phyloP scores from a whole-genome alignment of 129 eudicot genomes.

The Centella asiatica region DNA sequence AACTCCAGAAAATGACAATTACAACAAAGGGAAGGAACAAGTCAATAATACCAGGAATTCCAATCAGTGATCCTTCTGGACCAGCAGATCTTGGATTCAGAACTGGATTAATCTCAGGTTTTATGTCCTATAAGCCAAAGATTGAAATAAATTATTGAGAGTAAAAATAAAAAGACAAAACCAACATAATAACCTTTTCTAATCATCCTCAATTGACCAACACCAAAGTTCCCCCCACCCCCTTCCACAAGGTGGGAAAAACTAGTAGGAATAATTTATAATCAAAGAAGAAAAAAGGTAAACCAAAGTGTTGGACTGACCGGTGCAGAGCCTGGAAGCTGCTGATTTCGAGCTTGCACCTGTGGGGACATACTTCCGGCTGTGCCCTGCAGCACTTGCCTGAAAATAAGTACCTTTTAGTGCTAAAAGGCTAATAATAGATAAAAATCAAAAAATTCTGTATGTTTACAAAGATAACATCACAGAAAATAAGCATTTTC shows the following conservation, averaged over 20 bases:
- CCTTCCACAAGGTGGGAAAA: not conserved
- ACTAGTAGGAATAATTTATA: too few relatives aligned
- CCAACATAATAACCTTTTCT: not conserved
- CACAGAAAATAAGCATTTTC: not conserved
- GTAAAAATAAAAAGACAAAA: too few relatives aligned
- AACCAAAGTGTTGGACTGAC: slow-evolving; percentile 34
- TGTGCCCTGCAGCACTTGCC: slow-evolving; percentile 88
- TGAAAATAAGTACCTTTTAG: slow-evolving; percentile 20
- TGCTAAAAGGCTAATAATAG: not conserved
- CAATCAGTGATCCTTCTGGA: slow-evolving; percentile 83
- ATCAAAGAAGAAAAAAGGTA: not conserved
- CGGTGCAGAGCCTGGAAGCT: slow-evolving; percentile 75
- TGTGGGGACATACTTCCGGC: slow-evolving; percentile 89
- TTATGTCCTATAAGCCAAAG: slow-evolving; percentile 57
- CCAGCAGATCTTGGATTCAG: slow-evolving; percentile 79
- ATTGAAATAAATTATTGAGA: not conserved
- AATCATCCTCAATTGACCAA: not conserved
- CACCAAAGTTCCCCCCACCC: too few relatives aligned
- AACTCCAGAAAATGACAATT: not conserved
- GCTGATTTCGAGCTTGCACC: slow-evolving; percentile 81
- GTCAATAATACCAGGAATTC: slow-evolving; percentile 66
- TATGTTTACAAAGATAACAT: not conserved
- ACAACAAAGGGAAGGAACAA: not conserved
- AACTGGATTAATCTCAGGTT: slow-evolving; percentile 81
- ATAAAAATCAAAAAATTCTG: not conserved